Base-by-base conservation (phyloP, 2,329 filamentous ascomycete genomes). In the Saccharata proteae region DNA sequence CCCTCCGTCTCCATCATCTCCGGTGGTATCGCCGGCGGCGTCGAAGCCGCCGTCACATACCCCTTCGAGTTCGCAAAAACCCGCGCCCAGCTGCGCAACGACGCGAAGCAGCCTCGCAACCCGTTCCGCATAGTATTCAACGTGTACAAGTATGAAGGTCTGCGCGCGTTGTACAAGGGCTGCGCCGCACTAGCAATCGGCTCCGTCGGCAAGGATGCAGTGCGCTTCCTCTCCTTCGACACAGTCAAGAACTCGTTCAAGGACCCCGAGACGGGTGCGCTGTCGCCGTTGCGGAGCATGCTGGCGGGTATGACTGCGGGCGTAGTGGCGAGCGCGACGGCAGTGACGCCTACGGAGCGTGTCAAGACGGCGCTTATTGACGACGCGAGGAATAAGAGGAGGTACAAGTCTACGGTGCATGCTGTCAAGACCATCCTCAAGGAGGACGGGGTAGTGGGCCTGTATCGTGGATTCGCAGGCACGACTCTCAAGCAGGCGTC, bases 291-390 rank as follows among this genome's bases (percentile, higher is more conserved):
- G 53, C 81, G 90, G 44, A 93, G 85, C 37, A 81, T 96, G 46
- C 66, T 94, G 45, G 90, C 90, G 34, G 90, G 90, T 40, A 83
- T 84, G 34, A 80, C 80, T n/a, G 90, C 88, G 30, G 90, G 90
- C 48, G 90, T 86, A 32, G 72, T 96, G 42, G 88, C 96, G 61
- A 94, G 94, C 55, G 75, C 75, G 0, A 63, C 69, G n/a, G 74
- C 73, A 2, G 75, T 80, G 1, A 80, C 75, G 2, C 76, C 76
- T 0, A 77, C 72, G 0, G 76, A 80, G 44, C 62, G 75, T 11
- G 70, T 80, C 44, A 80, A 80, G 48, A 80, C 76, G 1, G 74
- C 74, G 0, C 47, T 79, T 5, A 77, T 77, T 37, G 72, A 77
- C 46, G 72, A 77, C 43, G 71, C 69, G 6, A 52, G 69, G 25